Base-by-base conservation (phyloP, 805 yeast genomes). In the Candida germanica region DNA sequence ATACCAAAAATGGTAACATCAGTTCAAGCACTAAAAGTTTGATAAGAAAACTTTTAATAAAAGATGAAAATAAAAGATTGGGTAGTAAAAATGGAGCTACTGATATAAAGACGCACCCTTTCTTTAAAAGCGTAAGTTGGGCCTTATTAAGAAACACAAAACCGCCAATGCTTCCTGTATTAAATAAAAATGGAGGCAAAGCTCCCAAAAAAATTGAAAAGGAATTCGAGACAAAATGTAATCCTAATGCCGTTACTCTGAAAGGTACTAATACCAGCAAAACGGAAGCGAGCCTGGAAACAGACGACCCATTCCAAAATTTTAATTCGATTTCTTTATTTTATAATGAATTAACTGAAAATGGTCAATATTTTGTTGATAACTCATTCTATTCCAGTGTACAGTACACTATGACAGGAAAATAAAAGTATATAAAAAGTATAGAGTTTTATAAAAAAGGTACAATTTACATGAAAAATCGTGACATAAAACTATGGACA, bases 71-170 rank as follows among this genome's bases (percentile, higher is more conserved):
- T 25, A 87, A 87, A 53, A 69, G 99, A 39, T 58, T 93, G 29
- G 99, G 99, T 0, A 86, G 95, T 8, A 80, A 84, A 41, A 78
- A 87, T 31, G 99, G 99, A 12, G 98, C 98, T 0, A 82, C 95
- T 2, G 99, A 93, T 54, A 78, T 93, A 34, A 93, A 93, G 54
- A 79, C 76, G 39, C 98, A 94, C 58, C 80, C 87, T 0, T 94
- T 89, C 49, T 93, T 93, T 72, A 91, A 88, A 54, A 83, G 70
- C 49, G 80, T 87, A 1, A 95, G 88, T 56, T 93, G 99, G 99
- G 97, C 98, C 0, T 69, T 93, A 40, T 66, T 93, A 39, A 75
- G 98, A 49, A 86, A 93, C 58, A 93, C 83, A 55, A 83, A 83
- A 40, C 98, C 99, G 1, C 99, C 99, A 11, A 81, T 93, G 80